Conservation (phyloP, 306 rosid species). For the Corylus americana region DNA sequence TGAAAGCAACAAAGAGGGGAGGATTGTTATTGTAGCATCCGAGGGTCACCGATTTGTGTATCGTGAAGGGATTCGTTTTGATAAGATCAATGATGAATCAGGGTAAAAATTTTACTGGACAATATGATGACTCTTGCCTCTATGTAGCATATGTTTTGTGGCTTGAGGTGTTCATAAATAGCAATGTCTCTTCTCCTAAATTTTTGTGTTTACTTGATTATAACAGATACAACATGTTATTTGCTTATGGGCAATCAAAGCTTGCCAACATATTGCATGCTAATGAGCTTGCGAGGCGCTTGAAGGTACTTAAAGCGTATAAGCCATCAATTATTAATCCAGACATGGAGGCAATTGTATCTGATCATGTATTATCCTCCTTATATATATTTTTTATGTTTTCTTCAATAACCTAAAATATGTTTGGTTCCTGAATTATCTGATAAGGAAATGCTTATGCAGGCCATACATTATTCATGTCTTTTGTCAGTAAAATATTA, state of each 20-base stretch:
- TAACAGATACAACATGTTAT: conserved; percentile 52
- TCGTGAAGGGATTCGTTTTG: conserved; percentile 58
- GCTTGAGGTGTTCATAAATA: conserved; percentile 12
- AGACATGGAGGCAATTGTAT: background rate
- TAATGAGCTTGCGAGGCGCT: conserved; percentile 72
- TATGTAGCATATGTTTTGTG: background rate
- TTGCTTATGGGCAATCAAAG: conserved; percentile 81
- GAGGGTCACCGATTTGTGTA: conserved; percentile 58
- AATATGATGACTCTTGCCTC: conserved; percentile 11
- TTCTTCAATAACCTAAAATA: background rate
- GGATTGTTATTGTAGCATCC: conserved; percentile 70
- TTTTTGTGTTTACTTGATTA: conserved; percentile 2
- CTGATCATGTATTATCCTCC: background rate
- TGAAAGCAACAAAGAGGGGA: conserved; percentile 68
- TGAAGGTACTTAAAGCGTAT: conserved; percentile 54
- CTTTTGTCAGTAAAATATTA: background rate
- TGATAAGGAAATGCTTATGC: background rate
- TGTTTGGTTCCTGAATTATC: background rate
- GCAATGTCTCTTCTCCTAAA: conserved; percentile 4
- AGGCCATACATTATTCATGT: background rate
- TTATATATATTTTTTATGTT: background rate
- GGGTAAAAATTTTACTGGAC: conserved; percentile 48
- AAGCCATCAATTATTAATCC: conserved; percentile 3
- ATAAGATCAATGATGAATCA: conserved; percentile 67
- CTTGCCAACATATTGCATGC: conserved; percentile 81